Base-by-base conservation (phyloP, 108 stramenopile species). In the Thalassiosira profunda region DNA sequence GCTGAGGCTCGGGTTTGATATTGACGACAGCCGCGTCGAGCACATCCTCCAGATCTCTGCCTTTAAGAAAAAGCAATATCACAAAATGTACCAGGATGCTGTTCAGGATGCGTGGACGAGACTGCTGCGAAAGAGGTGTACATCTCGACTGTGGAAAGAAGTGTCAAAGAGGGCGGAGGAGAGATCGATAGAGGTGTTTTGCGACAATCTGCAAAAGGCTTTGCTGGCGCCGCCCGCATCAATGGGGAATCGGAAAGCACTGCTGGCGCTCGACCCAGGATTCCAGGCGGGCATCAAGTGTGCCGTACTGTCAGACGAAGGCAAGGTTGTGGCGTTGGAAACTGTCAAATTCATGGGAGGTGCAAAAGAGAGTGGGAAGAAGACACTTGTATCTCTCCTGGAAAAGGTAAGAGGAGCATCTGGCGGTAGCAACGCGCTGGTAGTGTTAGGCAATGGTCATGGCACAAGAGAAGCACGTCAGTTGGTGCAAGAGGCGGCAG, bases 381-480 rank as follows among this genome's bases (percentile, higher is more conserved):
- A 42, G 11, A 48, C 66, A 23, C 33, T 85, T 5, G 21, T 20
- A 15, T 30, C 47, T 6, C 37, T 85, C 21, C 38, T 85, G 17
- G 20, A 65, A 43, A 20, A 41, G 26, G 59, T 70, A 26, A 30
- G 52, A 18, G n/a, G n/a, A n/a, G n/a, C n/a, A n/a, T n/a, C n/a
- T n/a, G n/a, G n/a, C 35, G 35, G 23, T 36, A 21, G 31, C 14
- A 41, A 33, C 15, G n/a, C 31, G 24, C 34, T 79, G 10, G 81
- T 87, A 12, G 82, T 82, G 5, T 59, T 87, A 14, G 86, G 86
- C 8, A 87, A 87, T 64, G 86, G 86, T 9, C 86, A 87, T 42
- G 86, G 86, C n/a, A 83, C 71, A 23, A 43, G 72, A 33, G 86
- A 87, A 56, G 73, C 70, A 31, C 74, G 82, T 5, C 18, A 63